Evolutionary conservation across 306 rosid species (phyloP), one percentile per base, ranked within the genome.

Genomic region (Citrullus mucosospermus): DNA sequence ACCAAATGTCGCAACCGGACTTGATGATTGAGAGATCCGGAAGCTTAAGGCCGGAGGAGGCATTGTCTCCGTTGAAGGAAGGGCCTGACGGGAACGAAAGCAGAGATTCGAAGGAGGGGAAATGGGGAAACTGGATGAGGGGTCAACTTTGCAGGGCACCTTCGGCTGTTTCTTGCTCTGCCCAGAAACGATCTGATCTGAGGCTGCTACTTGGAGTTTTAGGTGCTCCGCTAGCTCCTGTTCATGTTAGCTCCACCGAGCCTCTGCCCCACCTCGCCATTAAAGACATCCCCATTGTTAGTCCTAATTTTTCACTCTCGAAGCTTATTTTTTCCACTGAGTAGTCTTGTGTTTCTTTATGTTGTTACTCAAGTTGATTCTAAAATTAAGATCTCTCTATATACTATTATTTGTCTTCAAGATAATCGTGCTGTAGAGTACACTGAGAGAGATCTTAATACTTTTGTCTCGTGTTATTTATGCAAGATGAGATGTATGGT

Each of bases 241-340:
- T 95, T 67, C 98, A 92, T 84, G 98, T 95, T 41, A 85, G 89
- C 87, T 88, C 96, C 50, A 38, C 88, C 15, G 97, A 95, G 69
- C 92, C 92, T 6, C 84, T 88, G 61, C 97, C 98, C 83, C 98
- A 95, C 62, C 96, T 91, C 43, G 90, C 97, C 87, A 95, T 95
- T 86, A 95, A 95, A 86, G 98, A 92, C 83, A 92, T 89, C 25
- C 97, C 98, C 83, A 95, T 95, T 86, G 98, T 95, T 77, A 91
- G 97, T 59, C 43, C 56, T 46, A 15, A 51, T 59, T 58, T 57
- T 17, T 41, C 28, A 14, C 16, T 25, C 68, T 76, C 69, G 15
- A 1, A 10, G 4, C 65, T 75, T 14, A 53, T 22, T 34, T 75
- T 16, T 63, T 32, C 11, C n/a, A 32, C 22, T 75, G 28, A 55